Base-by-base conservation (phyloP, 352 stramenopile species). In the Peronospora farinosa region DNA sequence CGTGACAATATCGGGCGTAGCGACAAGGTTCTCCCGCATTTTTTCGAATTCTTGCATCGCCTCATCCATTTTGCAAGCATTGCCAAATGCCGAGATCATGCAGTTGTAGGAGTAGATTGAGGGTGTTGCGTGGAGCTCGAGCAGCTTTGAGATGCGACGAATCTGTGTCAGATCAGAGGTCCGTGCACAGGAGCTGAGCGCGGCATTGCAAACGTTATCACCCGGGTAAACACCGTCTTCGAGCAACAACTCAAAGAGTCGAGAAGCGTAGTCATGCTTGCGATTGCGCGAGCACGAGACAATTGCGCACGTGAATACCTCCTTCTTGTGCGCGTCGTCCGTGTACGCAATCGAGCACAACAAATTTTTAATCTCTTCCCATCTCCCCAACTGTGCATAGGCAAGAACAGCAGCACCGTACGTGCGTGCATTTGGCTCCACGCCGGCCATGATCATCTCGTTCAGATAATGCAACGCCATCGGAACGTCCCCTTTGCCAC, bases 41-140 rank as follows among this genome's bases (percentile, higher is more conserved):
- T 46, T 53, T 16, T 75, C 50, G 30, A 77, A 91, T 3, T 86
- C 54, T 8, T 63, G 44, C 28, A 92, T 52, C 47, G 77, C 79
- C 32, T 84, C 65, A 21, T 89, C 74, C 60, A 88, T 69, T 25
- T 74, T 67, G 38, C 64, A 47, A 40, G 70, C 55, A 50, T 90
- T 89, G 32, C 73, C 78, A 54, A 74, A 88, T n/a, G 83, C 78
- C 7, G 77, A 83, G 54, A 94, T 88, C 67, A 92, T 84, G 41
- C 75, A 81, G 54, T 92, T 92, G 65, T 74, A 90, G 11, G 74
- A 84, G 57, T 85, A 86, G n/a, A 79, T 69, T 17, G 74, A 84
- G 13, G 71, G 74, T 12, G 63, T 74, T 19, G 69, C 63, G 45
- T 90, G 60, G 7, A 46, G 49, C 53, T 89, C 68, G 7, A 89